Evolutionary conservation across 371 early-diverging fungal species (phyloP), one percentile per base, ranked within the genome.

Genomic region (Nematocida parisii): DNA sequence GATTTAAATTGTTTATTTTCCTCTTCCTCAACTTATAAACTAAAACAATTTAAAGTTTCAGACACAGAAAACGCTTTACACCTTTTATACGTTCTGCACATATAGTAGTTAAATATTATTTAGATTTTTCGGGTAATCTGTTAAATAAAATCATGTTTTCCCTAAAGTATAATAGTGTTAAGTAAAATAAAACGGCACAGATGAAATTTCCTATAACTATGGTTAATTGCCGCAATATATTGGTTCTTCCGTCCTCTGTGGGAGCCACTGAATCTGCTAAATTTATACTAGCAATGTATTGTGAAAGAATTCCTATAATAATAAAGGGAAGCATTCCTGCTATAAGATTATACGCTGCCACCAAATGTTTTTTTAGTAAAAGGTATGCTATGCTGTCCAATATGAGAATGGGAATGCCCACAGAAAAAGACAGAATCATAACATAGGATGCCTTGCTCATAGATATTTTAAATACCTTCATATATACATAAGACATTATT

Each of bases 371-470:
- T 9, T 50, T 9, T 18, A 50, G 9, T 50, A 50, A 13, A 50
- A 50, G 9, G 3, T 50, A 50, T 9, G 18, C 9, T 50, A 50
- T 50, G 52, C 52, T 50, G 52, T 50, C 52, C 18, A 50, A 1
- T 50, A 50, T 13, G 18, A 50, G 9, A n/a, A 46, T 15, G 4
- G 46, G 66, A 24, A 71, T 57, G 9, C 46, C 13, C 11, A 71
- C 71, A n/a, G 57, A 62, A 27, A 50, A 50, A 9, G 71, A 71
- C 18, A 39, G 46, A 24, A 71, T 71, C 11, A 71, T 62, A n/a
- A 71, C 7, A 57, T 47, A 47, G 15, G n/a, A 13, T 20, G 52
- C 46, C 40, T 62, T 13, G 13, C 15, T 15, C 18, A n/a, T 22
- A 27, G 39, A 13, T 5, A 57, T 44, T 71, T 45, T 4, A 47